phyloP scores from a whole-genome alignment of 176 grass and related monocot genomes.

The Zoysia pacifica region DNA sequence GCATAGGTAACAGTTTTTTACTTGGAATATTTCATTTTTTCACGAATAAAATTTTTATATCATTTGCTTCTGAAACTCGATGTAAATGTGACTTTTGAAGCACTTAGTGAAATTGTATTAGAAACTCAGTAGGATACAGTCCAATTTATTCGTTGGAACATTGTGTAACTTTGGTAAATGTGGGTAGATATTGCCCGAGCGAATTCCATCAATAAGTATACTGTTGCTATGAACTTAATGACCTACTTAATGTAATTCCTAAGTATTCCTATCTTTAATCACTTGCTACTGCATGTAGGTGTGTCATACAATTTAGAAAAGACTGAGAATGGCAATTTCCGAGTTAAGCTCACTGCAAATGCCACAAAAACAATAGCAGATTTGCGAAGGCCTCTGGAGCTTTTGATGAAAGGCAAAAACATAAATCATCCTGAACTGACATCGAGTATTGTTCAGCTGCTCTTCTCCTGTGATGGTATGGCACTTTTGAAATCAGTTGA shows the following conservation, averaged over 20 bases:
- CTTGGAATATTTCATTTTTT: slow-evolving; percentile 22
- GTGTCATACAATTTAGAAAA: slow-evolving; percentile 74
- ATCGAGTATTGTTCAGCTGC: slow-evolving; percentile 52
- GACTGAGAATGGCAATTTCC: slow-evolving; percentile 60
- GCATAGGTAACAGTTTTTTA: slow-evolving; percentile 10
- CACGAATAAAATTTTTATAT: not conserved
- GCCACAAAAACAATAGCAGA: slow-evolving; percentile 93
- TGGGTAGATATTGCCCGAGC: not conserved
- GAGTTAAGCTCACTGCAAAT: slow-evolving; percentile 68
- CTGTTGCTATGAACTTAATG: not conserved
- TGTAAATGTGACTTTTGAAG: not conserved
- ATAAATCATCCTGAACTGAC: slow-evolving; percentile 73
- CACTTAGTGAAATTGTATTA: not conserved
- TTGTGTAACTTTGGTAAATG: not conserved
- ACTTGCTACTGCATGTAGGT: slow-evolving; percentile 48
- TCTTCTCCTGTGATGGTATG: slow-evolving; percentile 75
- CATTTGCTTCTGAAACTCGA: slow-evolving; percentile 1
- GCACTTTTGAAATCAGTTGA: slow-evolving; percentile 62
- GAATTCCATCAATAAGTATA: not conserved
- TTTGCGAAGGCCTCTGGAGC: slow-evolving; percentile 72
- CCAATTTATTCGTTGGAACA: not conserved
- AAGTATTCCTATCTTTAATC: slow-evolving; percentile 10
- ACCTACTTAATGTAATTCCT: too few species aligned
- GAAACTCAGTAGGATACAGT: too few species aligned
- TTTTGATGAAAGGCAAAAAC: slow-evolving; percentile 83